These are phyloP conservation scores for Golubevia sp. DNA, from an alignment of 1,284 basidiomycete species.

Conservation along the genomic window DNA sequence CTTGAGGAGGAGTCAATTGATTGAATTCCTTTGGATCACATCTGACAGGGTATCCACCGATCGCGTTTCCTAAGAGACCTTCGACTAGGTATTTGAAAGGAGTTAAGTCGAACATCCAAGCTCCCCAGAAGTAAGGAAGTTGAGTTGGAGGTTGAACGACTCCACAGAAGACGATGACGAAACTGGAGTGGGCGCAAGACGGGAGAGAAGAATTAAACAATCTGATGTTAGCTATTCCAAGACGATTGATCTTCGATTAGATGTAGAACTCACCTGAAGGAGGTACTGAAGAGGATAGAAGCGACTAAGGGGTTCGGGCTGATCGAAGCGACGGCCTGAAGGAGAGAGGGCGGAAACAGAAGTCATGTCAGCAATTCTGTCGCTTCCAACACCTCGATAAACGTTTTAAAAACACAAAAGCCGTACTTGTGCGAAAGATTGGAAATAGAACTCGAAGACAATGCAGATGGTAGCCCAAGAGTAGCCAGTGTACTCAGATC, in stretches of 20 bases:
- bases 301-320: conserved; percentile 46
- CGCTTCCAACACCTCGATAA: too few species aligned
- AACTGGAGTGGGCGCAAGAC: conserved; percentile 46
- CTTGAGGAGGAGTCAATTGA: conserved; percentile 27
- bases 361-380: too few species aligned
- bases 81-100: conserved; percentile 47
- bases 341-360: too few species aligned
- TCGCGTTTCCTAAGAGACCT: conserved; percentile 33
- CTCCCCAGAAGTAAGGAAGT: conserved; percentile 45
- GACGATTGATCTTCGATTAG: too few species aligned
- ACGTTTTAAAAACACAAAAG: too few species aligned
- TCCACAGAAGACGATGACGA: conserved; percentile 52
- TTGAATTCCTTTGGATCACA: conserved; percentile 31
- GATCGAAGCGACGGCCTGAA: conserved; percentile 40
- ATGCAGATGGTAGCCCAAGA: conserved; percentile 36
- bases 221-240: too few species aligned
- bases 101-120: conserved; percentile 19
- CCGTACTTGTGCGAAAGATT: conserved; percentile 36
- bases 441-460: conserved; percentile 49
- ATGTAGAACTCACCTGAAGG: too few species aligned
- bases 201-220: conserved; percentile 42
- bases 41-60: conserved; percentile 25
- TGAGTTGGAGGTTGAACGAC: conserved; percentile 47
- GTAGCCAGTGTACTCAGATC: conserved; percentile 18
- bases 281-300: conserved; percentile 41